A percentile compares a stretch with the other conserved stretches of the same genome.
These are phyloP conservation scores for Solanum gandarillasii DNA, from an alignment of 257 asterid species.

Conservation along the genomic window DNA sequence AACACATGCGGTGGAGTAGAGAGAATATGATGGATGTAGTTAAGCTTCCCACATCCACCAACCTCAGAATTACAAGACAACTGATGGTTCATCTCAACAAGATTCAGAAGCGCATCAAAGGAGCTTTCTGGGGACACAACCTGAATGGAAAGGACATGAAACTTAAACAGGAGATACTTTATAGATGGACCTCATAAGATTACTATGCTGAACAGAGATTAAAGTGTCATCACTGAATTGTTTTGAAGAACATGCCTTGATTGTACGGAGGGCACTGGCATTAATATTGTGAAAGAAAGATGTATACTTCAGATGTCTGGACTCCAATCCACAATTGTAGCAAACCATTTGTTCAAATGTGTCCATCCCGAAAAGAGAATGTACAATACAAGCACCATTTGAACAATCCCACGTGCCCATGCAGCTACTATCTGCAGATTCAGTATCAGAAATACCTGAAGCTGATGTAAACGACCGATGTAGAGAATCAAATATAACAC, in stretches of 20 bases:
- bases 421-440: constrained; percentile 49
- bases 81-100: constrained; percentile 93
- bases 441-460: constrained; percentile 37
- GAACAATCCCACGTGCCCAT: constrained; percentile 71
- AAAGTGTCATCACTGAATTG: neutral
- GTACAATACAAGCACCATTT: constrained; percentile 68
- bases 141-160: constrained; percentile 27
- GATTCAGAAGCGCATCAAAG: constrained; percentile 71
- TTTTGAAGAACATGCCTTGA: constrained; percentile 50
- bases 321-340: constrained; percentile 71
- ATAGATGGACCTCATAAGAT: neutral
- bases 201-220: neutral
- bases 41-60: constrained; percentile 84
- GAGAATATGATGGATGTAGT: constrained; percentile 78
- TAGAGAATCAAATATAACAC: constrained; percentile 80
- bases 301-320: constrained; percentile 80
- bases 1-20: constrained; percentile 80
- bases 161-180: neutral
- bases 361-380: constrained; percentile 86
- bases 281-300: constrained; percentile 84
- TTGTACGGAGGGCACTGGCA: constrained; percentile 90
- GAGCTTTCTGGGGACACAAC: constrained; percentile 74
- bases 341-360: constrained; percentile 85
- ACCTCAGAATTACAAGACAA: constrained; percentile 85
- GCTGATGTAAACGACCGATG: constrained; percentile 60